These are phyloP conservation scores for Athelia psychrophila DNA, from an alignment of 1,284 basidiomycete species.

Conservation along the genomic window DNA sequence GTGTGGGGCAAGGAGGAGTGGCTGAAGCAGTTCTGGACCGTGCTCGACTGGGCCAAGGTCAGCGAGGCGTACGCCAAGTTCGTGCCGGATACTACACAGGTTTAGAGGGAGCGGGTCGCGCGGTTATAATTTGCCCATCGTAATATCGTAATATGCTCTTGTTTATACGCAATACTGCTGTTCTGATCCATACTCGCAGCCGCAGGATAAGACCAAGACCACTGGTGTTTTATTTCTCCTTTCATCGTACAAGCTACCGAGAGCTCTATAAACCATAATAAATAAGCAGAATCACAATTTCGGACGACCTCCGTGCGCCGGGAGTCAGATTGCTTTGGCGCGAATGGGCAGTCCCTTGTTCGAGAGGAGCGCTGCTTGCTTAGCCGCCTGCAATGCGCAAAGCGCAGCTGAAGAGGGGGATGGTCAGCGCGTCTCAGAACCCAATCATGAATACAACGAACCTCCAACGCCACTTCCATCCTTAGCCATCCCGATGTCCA, in stretches of 20 bases:
- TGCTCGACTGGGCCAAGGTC: slow-evolving; percentile 83
- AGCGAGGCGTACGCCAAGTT: slow-evolving; percentile 25
- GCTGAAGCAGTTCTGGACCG: slow-evolving; percentile 86
- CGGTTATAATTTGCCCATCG: no score
- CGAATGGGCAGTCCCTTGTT: background rate
- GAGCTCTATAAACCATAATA: no score
- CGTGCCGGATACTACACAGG: background rate
- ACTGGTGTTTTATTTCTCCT: no score
- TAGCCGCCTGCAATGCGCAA: slow-evolving; percentile 68
- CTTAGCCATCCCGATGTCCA: slow-evolving; percentile 91
- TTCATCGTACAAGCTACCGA: no score
- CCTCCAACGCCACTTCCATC: slow-evolving; percentile 97
- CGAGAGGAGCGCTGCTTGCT: slow-evolving; percentile 29
- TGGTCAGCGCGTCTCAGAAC: slow-evolving; percentile 5
- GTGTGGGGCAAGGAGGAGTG: slow-evolving; percentile 95
- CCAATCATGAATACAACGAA: slow-evolving; percentile 36
- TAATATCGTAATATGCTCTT: no score
- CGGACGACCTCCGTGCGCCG: no score
- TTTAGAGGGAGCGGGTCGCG: no score
- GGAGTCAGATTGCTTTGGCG: background rate
- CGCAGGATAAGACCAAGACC: no score
- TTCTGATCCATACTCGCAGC: no score
- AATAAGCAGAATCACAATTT: no score
- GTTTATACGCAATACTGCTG: no score
- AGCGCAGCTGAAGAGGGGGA: slow-evolving; percentile 55